Evolutionary conservation across 2,329 filamentous ascomycete genomes (phyloP).

Genomic region (Xylaria sp.): DNA sequence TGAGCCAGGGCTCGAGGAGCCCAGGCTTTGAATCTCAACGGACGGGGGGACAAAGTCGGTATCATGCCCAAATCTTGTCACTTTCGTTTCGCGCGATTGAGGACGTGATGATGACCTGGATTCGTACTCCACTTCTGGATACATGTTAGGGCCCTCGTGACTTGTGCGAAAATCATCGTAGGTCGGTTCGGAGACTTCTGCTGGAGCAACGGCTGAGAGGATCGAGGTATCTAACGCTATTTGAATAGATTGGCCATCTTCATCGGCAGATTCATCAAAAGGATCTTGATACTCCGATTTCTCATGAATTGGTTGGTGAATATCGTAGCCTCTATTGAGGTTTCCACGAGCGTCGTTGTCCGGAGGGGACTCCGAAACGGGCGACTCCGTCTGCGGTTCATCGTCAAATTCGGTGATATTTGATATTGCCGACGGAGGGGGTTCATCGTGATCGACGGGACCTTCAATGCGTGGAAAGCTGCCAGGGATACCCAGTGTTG

Average conservation of each 20-base stretch:
- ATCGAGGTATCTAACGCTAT: conserved; percentile 37
- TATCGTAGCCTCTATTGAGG: conserved; percentile 9
- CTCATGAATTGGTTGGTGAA: conserved; percentile 25
- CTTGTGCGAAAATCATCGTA: conserved; percentile 23
- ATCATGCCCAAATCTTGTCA: conserved; percentile 46
- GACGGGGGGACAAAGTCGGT: conserved; percentile 33
- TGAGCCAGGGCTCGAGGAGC: neutral
- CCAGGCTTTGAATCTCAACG: conserved; percentile 10
- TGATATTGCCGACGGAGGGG: conserved; percentile 55
- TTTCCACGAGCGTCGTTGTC: conserved; percentile 21
- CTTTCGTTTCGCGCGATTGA: conserved; percentile 41
- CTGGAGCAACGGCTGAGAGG: conserved; percentile 20
- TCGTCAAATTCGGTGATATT: conserved; percentile 65
- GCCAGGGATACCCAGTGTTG: conserved; percentile 61
- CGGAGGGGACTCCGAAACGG: conserved; percentile 33
- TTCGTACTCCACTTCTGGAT: conserved; percentile 37
- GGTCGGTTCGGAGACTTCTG: conserved; percentile 27
- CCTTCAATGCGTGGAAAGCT: conserved; percentile 47
- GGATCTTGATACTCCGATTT: conserved; percentile 46
- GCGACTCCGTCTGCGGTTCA: conserved; percentile 60
- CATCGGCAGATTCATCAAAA: conserved; percentile 40
- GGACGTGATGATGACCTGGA: conserved; percentile 37
- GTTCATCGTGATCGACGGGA: conserved; percentile 40
- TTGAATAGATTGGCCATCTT: conserved; percentile 38
- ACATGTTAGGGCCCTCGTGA: conserved; percentile 30